Evolutionary conservation across 1,139 yeast species (phyloP).

Genomic region (Lodderomyces beijingensis): DNA sequence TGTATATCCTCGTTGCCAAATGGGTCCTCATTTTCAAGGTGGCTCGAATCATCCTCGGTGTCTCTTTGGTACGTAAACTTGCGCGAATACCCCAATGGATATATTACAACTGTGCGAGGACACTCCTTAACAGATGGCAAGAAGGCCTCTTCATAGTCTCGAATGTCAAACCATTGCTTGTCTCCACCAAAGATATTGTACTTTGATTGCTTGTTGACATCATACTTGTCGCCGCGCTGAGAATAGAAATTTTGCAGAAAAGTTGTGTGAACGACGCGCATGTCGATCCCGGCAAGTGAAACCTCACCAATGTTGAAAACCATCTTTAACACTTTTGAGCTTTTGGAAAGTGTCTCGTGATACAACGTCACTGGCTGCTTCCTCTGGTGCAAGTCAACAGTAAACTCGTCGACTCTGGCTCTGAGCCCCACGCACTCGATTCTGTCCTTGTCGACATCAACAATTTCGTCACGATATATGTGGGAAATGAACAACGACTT

Average conservation of each 20-base stretch:
- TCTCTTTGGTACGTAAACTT: slow-evolving; percentile 39
- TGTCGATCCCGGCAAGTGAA: slow-evolving; percentile 36
- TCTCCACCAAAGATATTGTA: slow-evolving; percentile 32
- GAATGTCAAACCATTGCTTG: slow-evolving; percentile 38
- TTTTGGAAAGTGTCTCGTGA: slow-evolving; percentile 28
- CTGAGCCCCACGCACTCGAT: slow-evolving; percentile 38
- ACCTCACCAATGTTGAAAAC: slow-evolving; percentile 42
- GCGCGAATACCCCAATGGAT: slow-evolving; percentile 35
- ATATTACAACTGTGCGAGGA: slow-evolving; percentile 21
- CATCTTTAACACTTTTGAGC: slow-evolving; percentile 38
- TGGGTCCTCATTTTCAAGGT: slow-evolving; percentile 13
- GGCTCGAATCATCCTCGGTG: slow-evolving; percentile 20
- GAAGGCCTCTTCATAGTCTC: slow-evolving; percentile 41
- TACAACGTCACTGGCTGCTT: slow-evolving; percentile 33
- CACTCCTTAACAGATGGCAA: slow-evolving; percentile 23
- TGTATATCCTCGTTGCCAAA: slow-evolving; percentile 31
- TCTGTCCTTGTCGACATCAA: slow-evolving; percentile 19
- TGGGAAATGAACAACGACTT: slow-evolving; percentile 40
- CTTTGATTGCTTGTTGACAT: slow-evolving; percentile 15
- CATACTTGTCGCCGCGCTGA: slow-evolving; percentile 7
- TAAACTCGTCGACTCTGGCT: slow-evolving; percentile 37
- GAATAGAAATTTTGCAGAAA: slow-evolving; percentile 29
- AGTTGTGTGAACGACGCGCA: slow-evolving; percentile 30
- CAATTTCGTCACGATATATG: slow-evolving; percentile 29
- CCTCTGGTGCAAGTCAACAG: slow-evolving; percentile 45